Evolutionary conservation across 768 basidiomycete genomes (phyloP).

Genomic region (Boletus speciosus): DNA sequence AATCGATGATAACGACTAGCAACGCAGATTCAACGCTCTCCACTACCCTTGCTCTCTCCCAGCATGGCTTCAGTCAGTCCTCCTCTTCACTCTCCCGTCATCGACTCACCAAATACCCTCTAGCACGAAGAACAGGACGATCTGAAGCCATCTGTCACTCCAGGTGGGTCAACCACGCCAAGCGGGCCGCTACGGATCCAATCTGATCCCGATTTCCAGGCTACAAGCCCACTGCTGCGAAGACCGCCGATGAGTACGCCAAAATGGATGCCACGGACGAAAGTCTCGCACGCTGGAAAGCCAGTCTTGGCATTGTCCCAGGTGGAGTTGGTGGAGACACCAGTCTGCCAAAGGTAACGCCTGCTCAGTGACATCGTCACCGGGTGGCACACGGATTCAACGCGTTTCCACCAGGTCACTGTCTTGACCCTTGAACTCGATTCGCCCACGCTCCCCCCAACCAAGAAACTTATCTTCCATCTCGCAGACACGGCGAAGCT

Average conservation of each 20-base stretch:
- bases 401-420: conserved; percentile 48
- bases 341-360: conserved; percentile 64
- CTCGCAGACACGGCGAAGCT: conserved; percentile 45
- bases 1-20: conserved; percentile 44
- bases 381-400: conserved; percentile 22
- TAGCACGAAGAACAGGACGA: conserved; percentile 68
- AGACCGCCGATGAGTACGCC: conserved; percentile 79
- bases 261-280: conserved; percentile 87
- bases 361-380: neutral
- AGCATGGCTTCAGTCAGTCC: conserved; percentile 54
- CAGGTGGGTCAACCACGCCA: conserved; percentile 43
- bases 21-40: conserved; percentile 17
- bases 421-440: conserved; percentile 74
- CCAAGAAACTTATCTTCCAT: conserved; percentile 65
- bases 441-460: conserved; percentile 64
- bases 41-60: conserved; percentile 14
- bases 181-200: conserved; percentile 2
- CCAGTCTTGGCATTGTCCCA: conserved; percentile 78
- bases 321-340: conserved; percentile 38
- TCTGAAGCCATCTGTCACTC: conserved; percentile 62
- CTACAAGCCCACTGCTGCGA: conserved; percentile 68
- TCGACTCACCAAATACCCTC: conserved; percentile 5
- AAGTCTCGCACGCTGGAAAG: conserved; percentile 94
- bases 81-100: neutral
- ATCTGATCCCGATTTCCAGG: conserved; percentile 43